Evolutionary conservation across 2,329 filamentous ascomycete genomes (phyloP), one percentile per base, ranked within the genome.

Genomic region (Diaporthe caulivora): DNA sequence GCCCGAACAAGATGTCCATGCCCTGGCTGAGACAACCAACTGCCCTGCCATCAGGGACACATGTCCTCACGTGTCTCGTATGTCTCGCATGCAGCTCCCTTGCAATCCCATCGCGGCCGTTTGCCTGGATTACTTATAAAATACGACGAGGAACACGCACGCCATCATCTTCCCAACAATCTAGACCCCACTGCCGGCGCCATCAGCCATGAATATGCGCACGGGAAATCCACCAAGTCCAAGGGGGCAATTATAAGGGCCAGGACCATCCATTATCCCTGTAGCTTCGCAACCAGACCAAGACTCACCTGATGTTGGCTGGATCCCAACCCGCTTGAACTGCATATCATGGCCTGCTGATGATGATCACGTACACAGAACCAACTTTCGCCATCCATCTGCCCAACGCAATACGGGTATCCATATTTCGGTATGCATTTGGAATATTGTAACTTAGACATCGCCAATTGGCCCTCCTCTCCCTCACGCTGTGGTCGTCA

Each of bases 11-110:
- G 60, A 42, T 42, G 42, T 64, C 47, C 47, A 26, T 29, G 60
- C 26, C 58, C 58, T n/a, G 58, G 58, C 60, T 64, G 60, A 64
- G 60, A 64, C 60, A 64, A 49, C 60, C 60, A 42, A 26, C 60
- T 64, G 17, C 21, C 17, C 21, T 58, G n/a, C 31, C 55, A 58
- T 47, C 60, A 21, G 49, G 60, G 60, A 64, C 60, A 64, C 26
- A 34, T 64, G 60, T 49, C 42, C 60, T 64, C 60, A 34, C 7
- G 60, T 49, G 60, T 64, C 60, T 64, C 18, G 42, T 57, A 21
- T 58, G 49, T 29, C 49, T 64, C 21, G 26, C 26, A 49, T 64
- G 18, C 60, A 49, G 24, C 31, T 40, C 31, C 34, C 31, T 58
- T 24, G 11, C 21, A 40, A 24, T 40, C 31, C 29, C 34, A 34